phyloP scores from a whole-genome alignment of 192 early-diverging fungal species.

The Linnemannia zychae region DNA sequence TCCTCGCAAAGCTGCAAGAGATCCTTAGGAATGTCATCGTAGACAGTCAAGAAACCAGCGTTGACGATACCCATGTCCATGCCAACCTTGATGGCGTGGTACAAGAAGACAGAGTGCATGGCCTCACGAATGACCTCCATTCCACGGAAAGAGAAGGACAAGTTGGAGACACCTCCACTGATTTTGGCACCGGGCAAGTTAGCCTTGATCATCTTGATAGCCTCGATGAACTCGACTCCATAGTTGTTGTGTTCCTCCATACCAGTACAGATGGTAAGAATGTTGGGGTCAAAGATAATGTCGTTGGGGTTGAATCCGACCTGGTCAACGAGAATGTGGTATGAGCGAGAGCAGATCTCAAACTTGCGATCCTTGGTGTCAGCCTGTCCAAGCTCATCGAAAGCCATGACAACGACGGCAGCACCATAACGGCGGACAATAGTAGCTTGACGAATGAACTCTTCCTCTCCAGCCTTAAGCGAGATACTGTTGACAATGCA shows the following conservation, averaged over 20 bases:
- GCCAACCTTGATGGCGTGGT: slow-evolving; percentile 67
- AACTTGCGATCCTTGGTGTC: slow-evolving; percentile 88
- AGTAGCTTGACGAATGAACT: slow-evolving; percentile 92
- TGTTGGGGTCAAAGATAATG: slow-evolving; percentile 93
- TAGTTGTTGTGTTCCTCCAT: slow-evolving; percentile 99
- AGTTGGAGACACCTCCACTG: slow-evolving; percentile 96
- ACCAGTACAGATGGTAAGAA: slow-evolving; percentile 95
- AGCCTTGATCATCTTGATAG: slow-evolving; percentile 79
- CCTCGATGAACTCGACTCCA: slow-evolving; percentile 94
- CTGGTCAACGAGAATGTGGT: slow-evolving; percentile 86
- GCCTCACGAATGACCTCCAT: slow-evolving; percentile 93
- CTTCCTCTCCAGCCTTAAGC: slow-evolving; percentile 94
- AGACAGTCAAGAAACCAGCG: slow-evolving; percentile 95
- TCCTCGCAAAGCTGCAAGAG: slow-evolving; percentile 92
- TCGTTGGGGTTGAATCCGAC: slow-evolving; percentile 90
- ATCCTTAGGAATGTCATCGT: slow-evolving; percentile 97
- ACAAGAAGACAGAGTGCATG: slow-evolving; percentile 96
- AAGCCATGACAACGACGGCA: slow-evolving; percentile 97
- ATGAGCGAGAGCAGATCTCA: slow-evolving; percentile 91
- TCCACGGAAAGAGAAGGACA: slow-evolving; percentile 98
- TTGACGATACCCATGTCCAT: slow-evolving; percentile 99
- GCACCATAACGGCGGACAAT: slow-evolving; percentile 93
- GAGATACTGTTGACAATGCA: slow-evolving; percentile 98
- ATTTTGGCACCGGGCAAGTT: slow-evolving; percentile 91
- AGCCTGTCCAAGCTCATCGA: slow-evolving; percentile 96